These are phyloP conservation scores for Aspergillus floridensis DNA, from an alignment of 2,329 filamentous ascomycete species.

Conservation along the genomic window DNA sequence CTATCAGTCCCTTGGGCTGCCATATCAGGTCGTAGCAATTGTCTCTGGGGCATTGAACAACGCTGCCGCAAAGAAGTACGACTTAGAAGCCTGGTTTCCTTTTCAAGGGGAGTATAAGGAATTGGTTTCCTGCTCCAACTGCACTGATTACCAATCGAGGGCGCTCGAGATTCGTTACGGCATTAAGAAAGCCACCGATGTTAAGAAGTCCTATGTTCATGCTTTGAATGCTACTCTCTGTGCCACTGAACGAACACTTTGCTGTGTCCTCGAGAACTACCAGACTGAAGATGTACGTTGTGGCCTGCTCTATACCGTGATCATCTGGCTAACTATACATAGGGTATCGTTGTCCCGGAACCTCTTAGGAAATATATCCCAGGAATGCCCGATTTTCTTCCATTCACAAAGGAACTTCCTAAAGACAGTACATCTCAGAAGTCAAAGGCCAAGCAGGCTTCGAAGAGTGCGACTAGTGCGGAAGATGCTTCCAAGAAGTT, in stretches of 20 bases:
- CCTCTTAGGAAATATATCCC: slow-evolving; percentile 86
- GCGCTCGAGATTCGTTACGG: slow-evolving; percentile 92
- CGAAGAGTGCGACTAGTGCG: slow-evolving; percentile 26
- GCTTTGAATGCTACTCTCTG: slow-evolving; percentile 86
- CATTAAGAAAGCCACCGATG: slow-evolving; percentile 78
- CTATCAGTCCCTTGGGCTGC: slow-evolving; percentile 83
- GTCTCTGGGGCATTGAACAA: slow-evolving; percentile 96
- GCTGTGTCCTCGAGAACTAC: slow-evolving; percentile 95
- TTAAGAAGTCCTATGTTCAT: slow-evolving; percentile 91
- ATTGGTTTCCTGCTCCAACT: slow-evolving; percentile 95
- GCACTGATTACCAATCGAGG: slow-evolving; percentile 94
- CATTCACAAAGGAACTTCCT: slow-evolving; percentile 79
- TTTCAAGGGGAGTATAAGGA: slow-evolving; percentile 98
- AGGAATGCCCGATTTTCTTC: slow-evolving; percentile 83
- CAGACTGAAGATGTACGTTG: slow-evolving; percentile 75
- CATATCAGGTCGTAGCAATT: slow-evolving; percentile 89
- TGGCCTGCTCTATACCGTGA: not conserved
- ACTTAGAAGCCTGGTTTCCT: slow-evolving; percentile 94
- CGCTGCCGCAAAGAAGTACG: slow-evolving; percentile 85
- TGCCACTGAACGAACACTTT: slow-evolving; percentile 87
- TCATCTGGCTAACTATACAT: slow-evolving; percentile 19
- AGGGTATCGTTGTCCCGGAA: slow-evolving; percentile 78
- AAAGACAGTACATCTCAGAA: slow-evolving; percentile 69
- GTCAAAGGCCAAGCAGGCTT: slow-evolving; percentile 43
- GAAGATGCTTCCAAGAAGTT: slow-evolving; percentile 42